Evolutionary conservation across 2,329 filamentous ascomycete genomes (phyloP), one percentile per base, ranked within the genome.

Genomic region (Aspergillus latus): DNA sequence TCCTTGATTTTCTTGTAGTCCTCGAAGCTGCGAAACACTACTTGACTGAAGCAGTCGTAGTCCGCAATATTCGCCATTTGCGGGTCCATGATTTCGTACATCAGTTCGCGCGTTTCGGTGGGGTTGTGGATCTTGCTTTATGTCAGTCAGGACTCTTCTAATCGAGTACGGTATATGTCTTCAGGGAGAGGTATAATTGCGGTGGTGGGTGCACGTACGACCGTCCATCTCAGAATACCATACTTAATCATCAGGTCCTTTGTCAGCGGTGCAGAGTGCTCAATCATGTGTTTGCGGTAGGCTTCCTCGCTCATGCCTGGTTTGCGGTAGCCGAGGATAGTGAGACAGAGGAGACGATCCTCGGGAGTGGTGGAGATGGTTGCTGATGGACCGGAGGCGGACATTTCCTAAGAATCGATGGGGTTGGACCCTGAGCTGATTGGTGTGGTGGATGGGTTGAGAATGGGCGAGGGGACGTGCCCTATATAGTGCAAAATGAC

Each of bases 41-140:
- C 75, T 62, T 81, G 78, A 48, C 74, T 79, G 61, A 81, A 79
- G 61, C 76, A 80, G 64, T 82, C 79, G 56, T 72, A 82, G 57
- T 80, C 75, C 4, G 78, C 77, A 4, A 80, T n/a, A 48, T 80
- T 79, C n/a, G 61, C 56, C 71, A 82, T 77, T 56, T 82, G 78
- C 1, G 64, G 71, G 56, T 81, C 79, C 60, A 70, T 75, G 0
- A 81, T 64, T 49, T 70, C 59, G 9, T 59, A 50, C 77, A 80
- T 80, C 9, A 79, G 60, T 0, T 62, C 61, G 4, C 76, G 71
- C 0, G 76, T 76, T 1, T 56, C 57, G 1, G 28, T 59, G 9
- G 61, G 61, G 52, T 77, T 80, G 59, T 80, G 78, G 29, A 78
- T 76, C 77, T 79, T 16, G 40, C 26, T 11, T 21, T 21, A 21